Evolutionary conservation across 495 filamentous ascomycete species (phyloP), one percentile per base, ranked within the genome.

Genomic region (Poronia punctata): DNA sequence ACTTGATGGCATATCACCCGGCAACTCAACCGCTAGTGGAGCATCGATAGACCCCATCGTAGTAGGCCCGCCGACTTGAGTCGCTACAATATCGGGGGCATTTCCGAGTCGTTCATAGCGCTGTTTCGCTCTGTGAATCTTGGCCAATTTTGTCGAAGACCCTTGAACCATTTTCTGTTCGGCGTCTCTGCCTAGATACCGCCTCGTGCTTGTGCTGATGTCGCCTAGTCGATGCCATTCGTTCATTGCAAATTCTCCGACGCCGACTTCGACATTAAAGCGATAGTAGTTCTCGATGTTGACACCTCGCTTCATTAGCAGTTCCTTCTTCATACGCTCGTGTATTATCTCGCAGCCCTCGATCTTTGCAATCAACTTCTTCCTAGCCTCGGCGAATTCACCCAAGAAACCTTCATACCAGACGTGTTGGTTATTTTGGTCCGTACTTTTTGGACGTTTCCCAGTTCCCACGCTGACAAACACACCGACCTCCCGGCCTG

Each of bases 161-260:
- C 79, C 72, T 40, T 82, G 62, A 32, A 84, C 87, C 69, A 84
- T 84, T 45, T 63, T 71, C 54, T 88, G 80, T 24, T 92, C 82
- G 9, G 83, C 80, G 10, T 71, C 66, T 46, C 80, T 79, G 5
- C 66, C 62, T n/a, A 97, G 74, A 56, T 97, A 98, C 39, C 78
- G 77, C 28, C 84, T 75, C 0, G 92, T 97, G 56, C 81, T 86
- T 24, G 87, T 95, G 63, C 83, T 88, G 61, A 98, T 96, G 28
- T 97, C 90, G 22, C 84, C 81, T 10, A 98, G 68, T 4, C 92
- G 79, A 55, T 86, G 79, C 90, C 92, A 98, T 56, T 97, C 92
- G 57, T 97, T 97, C 86, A 98, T 95, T 34, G 86, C 90, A 57
- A 96, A 96, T 54, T 98, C 93, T 28, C 92, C 92, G 16, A 98